These are phyloP conservation scores for Pyricularia pennisetigena DNA, from an alignment of 2,329 filamentous ascomycete species.

Conservation along the genomic window DNA sequence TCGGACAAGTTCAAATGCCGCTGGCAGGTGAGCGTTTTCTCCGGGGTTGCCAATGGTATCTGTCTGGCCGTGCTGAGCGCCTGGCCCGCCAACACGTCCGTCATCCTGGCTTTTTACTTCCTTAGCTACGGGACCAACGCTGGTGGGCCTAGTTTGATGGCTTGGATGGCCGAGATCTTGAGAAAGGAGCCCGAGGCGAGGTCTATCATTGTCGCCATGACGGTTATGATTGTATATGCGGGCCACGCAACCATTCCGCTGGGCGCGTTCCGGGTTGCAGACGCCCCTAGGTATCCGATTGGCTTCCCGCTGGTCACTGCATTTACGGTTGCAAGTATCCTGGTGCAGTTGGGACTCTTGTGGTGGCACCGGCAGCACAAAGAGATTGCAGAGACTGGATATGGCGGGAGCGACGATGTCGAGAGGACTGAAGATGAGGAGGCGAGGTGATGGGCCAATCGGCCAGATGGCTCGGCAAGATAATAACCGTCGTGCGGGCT, in stretches of 20 bases:
- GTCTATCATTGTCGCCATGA: conserved; percentile 23
- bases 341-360: conserved; percentile 20
- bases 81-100: conserved; percentile 21
- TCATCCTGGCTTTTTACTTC: conserved; percentile 25
- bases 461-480: neutral
- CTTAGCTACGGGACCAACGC: conserved; percentile 24
- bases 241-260: conserved; percentile 28
- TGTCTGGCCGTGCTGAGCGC: conserved; percentile 21
- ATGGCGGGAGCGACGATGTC: neutral
- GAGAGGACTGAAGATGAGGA: neutral
- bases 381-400: conserved; percentile 5
- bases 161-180: conserved; percentile 22
- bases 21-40: conserved; percentile 25
- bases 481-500: too few species aligned
- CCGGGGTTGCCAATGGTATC: conserved; percentile 17
- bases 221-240: conserved; percentile 26
- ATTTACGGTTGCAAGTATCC: conserved; percentile 20
- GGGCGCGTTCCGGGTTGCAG: conserved; percentile 22
- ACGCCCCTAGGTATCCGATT: conserved; percentile 24
- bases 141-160: conserved; percentile 22
- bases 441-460: neutral
- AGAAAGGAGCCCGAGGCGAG: conserved; percentile 25
- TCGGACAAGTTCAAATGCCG: conserved; percentile 28
- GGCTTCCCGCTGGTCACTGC: conserved; percentile 25
- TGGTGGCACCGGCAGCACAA: conserved; percentile 18